Conservation (phyloP, 2,329 filamentous ascomycete species). For the Phaeoacremonium minimum region DNA sequence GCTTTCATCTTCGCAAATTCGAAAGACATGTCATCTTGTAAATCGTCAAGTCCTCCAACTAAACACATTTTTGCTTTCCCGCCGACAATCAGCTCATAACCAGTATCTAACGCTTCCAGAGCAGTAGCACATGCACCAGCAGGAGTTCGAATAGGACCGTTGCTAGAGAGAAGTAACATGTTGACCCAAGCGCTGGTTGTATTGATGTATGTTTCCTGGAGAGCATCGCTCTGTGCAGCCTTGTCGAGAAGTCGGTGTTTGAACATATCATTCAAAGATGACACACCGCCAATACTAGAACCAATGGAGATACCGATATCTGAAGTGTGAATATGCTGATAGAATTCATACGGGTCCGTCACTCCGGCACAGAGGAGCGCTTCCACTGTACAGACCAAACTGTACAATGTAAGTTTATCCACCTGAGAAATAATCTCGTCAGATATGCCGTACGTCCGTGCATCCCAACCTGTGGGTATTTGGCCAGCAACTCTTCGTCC, state of each 20-base stretch:
- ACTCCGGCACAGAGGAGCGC: slow-evolving; percentile 26
- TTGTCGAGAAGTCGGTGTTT: slow-evolving; percentile 21
- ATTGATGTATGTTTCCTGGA: slow-evolving; percentile 29
- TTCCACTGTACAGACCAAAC: slow-evolving; percentile 23
- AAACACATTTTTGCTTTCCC: slow-evolving; percentile 24
- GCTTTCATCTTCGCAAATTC: slow-evolving; percentile 30
- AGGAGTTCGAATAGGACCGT: slow-evolving; percentile 29
- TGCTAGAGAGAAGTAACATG: slow-evolving; percentile 30
- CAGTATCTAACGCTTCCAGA: slow-evolving; percentile 28
- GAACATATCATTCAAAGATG: slow-evolving; percentile 21
- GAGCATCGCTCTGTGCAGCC: slow-evolving; percentile 23
- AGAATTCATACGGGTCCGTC: slow-evolving; percentile 22
- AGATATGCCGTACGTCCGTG: slow-evolving; percentile 26
- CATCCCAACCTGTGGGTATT: slow-evolving; percentile 28
- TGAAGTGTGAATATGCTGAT: slow-evolving; percentile 26
- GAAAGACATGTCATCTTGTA: slow-evolving; percentile 20
- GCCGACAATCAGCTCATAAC: slow-evolving; percentile 21
- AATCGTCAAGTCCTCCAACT: slow-evolving; percentile 28
- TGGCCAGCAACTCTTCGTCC: slow-evolving; percentile 24
- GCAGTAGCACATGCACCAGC: slow-evolving; percentile 31
- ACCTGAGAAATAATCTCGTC: slow-evolving; percentile 28
- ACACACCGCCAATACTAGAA: slow-evolving; percentile 20
- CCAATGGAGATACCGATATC: slow-evolving; percentile 29
- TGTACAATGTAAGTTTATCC: slow-evolving; percentile 25
- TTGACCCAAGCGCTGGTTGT: slow-evolving; percentile 31